Base-by-base conservation (phyloP, 371 early-diverging fungal species). In the Actinomucor elegans region DNA sequence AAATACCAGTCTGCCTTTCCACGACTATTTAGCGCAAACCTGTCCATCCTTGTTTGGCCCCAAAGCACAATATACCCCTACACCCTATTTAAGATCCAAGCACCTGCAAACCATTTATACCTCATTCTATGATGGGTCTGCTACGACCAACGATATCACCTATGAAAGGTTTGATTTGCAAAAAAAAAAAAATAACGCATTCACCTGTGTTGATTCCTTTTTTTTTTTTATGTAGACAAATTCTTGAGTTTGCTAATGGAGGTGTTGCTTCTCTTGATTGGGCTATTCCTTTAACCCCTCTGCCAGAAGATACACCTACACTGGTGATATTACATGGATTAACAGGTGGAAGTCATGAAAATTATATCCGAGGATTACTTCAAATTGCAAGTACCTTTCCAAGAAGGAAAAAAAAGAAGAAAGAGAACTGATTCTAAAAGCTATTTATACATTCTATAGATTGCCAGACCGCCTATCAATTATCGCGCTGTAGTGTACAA, bases 261-360 rank as follows among this genome's bases (percentile, higher is more conserved):
- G 95, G 95, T 28, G 78, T 84, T 31, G 69, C 91, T 17, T 79
- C 93, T 0, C 55, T 94, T 18, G 95, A 94, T 71, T 94, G 94
- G 95, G 85, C 84, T 10, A 17, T 50, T 3, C 20, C 73, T 23
- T 48, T 34, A 12, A 55, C 61, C 14, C 70, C 71, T 61, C 76
- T 83, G 24, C 64, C 57, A 2, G 81, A 75, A 44, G 71, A 75
- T 52, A 73, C 73, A 21, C 83, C 90, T 0, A 87, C 84, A 9
- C 59, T 91, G 27, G 74, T 94, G 0, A 67, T 93, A 20, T 68
- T 90, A 6, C 93, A 91, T 69, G 94, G 95, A 18, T 69, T 94
- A 51, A 91, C 92, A 1, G 95, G 95, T 35, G 91, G 91, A 20
- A 67, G 81, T 28, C 86, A 88, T 66, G 92, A 93, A 63, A 75